Percentiles rank a stretch among this genome's conserved stretches.
Evolutionary conservation across 192 early-diverging fungal species (phyloP).

Genomic region (Jimgerdemannia lactiflua): DNA sequence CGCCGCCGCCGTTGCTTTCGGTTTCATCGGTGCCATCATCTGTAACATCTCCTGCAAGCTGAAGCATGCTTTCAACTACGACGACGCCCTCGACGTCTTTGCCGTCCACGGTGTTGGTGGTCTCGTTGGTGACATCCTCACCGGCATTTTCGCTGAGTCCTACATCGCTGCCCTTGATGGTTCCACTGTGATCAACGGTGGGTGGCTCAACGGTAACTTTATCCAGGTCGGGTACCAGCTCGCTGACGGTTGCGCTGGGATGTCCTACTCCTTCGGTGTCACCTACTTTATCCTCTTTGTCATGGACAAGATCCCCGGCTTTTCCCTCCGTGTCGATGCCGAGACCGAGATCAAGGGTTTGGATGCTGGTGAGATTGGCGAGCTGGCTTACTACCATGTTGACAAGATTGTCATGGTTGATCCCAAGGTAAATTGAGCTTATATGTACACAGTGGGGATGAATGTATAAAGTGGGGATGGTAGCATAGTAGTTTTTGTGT

Average conservation of each 20-base stretch:
- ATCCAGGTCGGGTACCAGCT: slow-evolving; percentile 79
- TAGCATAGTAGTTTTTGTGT: too few relatives aligned
- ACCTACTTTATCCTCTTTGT: slow-evolving; percentile 68
- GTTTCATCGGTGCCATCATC: slow-evolving; percentile 57
- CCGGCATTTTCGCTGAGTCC: slow-evolving; percentile 83
- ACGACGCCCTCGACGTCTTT: slow-evolving; percentile 83
- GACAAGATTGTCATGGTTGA: too few relatives aligned
- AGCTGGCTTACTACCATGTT: slow-evolving; percentile 58
- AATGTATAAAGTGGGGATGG: too few relatives aligned
- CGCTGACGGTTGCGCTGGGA: slow-evolving; percentile 65
- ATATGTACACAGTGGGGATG: too few relatives aligned
- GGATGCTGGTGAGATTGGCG: slow-evolving; percentile 86
- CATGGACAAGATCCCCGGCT: slow-evolving; percentile 44
- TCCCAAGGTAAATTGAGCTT: too few relatives aligned
- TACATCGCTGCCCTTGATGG: slow-evolving; percentile 59
- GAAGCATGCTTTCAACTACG: slow-evolving; percentile 67
- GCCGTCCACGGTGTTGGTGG: slow-evolving; percentile 19
- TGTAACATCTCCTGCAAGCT: slow-evolving; percentile 63
- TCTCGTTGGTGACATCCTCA: slow-evolving; percentile 76
- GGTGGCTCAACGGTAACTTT: slow-evolving; percentile 81
- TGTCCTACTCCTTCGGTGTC: slow-evolving; percentile 73
- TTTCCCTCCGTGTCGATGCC: slow-evolving; percentile 66
- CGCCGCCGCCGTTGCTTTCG: slow-evolving; percentile 74
- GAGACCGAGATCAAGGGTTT: slow-evolving; percentile 71
- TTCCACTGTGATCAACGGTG: slow-evolving; percentile 53